Percentiles rank a stretch among this genome's conserved stretches.
Conservation (phyloP, 2,329 filamentous ascomycete genomes). For the Sphaerulina vaccinii region DNA sequence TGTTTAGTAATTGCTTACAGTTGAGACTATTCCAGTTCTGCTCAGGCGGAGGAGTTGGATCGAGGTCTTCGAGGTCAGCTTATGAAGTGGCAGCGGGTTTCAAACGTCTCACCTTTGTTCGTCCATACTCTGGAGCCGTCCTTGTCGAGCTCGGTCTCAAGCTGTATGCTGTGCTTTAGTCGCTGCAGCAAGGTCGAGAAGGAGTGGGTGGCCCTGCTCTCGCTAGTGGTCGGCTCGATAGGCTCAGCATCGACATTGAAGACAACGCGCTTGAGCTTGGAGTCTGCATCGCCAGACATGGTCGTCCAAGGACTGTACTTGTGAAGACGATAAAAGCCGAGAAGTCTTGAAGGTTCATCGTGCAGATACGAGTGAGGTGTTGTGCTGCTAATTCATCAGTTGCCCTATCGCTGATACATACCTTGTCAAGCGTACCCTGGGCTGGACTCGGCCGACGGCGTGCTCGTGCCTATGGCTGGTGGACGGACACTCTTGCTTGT, state of each 20-base stretch:
- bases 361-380: neutral
- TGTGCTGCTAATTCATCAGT: neutral
- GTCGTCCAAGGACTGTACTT: no score
- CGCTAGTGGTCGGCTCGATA: neutral
- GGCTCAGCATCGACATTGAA: neutral
- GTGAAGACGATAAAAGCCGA: no score
- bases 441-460: neutral
- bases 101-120: neutral
- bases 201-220: neutral
- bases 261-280: neutral
- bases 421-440: neutral
- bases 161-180: neutral
- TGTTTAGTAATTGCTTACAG: slow-evolving; percentile 7
- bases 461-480: neutral
- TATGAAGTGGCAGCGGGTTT: neutral
- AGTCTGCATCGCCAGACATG: no score
- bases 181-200: neutral
- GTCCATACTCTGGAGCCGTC: neutral
- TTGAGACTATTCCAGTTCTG: slow-evolving; percentile 22
- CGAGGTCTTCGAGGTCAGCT: slow-evolving; percentile 18
- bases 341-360: no score
- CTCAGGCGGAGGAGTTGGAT: slow-evolving; percentile 17
- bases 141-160: neutral
- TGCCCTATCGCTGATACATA: neutral
- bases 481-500: neutral